Evolutionary conservation across 208 protist genomes (phyloP), one percentile per base, ranked within the genome.

Genomic region (Leishmania guyanensis): DNA sequence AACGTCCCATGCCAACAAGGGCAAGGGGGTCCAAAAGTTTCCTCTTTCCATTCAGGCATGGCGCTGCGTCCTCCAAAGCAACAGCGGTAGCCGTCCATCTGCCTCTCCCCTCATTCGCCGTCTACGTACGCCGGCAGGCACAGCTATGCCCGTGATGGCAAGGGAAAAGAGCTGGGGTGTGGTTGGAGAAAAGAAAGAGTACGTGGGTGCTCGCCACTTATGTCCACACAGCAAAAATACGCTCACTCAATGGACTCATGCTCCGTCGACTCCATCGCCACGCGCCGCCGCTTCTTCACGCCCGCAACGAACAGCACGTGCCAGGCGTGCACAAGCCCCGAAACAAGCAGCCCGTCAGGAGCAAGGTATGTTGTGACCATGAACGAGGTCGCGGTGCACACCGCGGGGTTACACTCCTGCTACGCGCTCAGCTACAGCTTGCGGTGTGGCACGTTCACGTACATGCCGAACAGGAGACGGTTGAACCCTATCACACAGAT

Each of bases 401-500:
- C 58, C 8, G 62, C 46, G 50, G 48, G 50, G 75, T 78, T 87
- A 81, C 90, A 93, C 73, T 89, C 84, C 79, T 72, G 39, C 64
- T 53, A 46, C 26, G 76, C n/a, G 26, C 78, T 73, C 54, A 90
- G 75, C 17, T 65, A 54, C 60, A 88, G 78, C 71, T 81, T 82
- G 51, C 64, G 68, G 77, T 90, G 87, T 78, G 87, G 83, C 66
- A 81, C 83, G 79, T 91, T 86, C 66, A 89, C 85, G 77, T 82
- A 82, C 65, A 88, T 79, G 53, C 90, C 90, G 70, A 93, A 90
- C 56, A 93, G 79, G n/a, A 88, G 66, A 56, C 84, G 88, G 84
- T 93, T 91, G 75, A 91, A 91, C 81, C 80, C 82, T 65, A 93
- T 86, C 10, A 89, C 82, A n/a, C 73, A 81, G n/a, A 91, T 54